Conservation (phyloP, 805 yeast species). For the Ogataea methylovora region DNA sequence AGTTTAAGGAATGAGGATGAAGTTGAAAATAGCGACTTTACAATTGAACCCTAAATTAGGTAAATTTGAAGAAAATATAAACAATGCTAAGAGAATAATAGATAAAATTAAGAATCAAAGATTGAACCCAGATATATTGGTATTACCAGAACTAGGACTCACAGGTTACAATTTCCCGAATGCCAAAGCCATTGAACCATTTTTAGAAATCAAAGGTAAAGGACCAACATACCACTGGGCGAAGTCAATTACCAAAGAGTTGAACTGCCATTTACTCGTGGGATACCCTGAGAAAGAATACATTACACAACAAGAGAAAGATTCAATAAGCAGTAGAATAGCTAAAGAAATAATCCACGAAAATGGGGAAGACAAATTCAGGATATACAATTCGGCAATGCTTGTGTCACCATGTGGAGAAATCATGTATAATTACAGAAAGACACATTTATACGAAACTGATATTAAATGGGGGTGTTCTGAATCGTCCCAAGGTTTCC, state of each 20-base stretch:
- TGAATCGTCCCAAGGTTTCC: slow-evolving; percentile 60
- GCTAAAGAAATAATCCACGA: neutral
- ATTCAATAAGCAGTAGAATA: neutral
- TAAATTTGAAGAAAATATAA: slow-evolving; percentile 43
- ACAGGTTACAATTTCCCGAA: slow-evolving; percentile 72
- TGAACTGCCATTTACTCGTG: slow-evolving; percentile 58
- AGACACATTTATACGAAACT: slow-evolving; percentile 67
- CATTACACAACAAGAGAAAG: slow-evolving; percentile 3
- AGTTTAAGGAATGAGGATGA: slow-evolving; percentile 35
- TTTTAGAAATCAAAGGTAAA: slow-evolving; percentile 35
- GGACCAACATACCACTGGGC: slow-evolving; percentile 51
- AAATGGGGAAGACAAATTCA: slow-evolving; percentile 1
- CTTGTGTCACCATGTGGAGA: slow-evolving; percentile 55
- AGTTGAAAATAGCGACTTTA: slow-evolving; percentile 52
- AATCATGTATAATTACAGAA: slow-evolving; percentile 60
- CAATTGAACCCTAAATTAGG: slow-evolving; percentile 66
- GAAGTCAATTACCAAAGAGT: slow-evolving; percentile 36
- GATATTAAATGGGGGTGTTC: slow-evolving; percentile 76
- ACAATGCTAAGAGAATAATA: slow-evolving; percentile 36
- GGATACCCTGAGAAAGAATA: slow-evolving; percentile 69
- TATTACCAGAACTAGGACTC: slow-evolving; percentile 78
- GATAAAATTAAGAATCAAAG: no score
- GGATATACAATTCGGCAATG: slow-evolving; percentile 64
- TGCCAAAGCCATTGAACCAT: slow-evolving; percentile 45
- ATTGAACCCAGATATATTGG: slow-evolving; percentile 56